Conservation (phyloP, 2,329 filamentous ascomycete genomes). For the Aspergillus oerlinghausenensis region DNA sequence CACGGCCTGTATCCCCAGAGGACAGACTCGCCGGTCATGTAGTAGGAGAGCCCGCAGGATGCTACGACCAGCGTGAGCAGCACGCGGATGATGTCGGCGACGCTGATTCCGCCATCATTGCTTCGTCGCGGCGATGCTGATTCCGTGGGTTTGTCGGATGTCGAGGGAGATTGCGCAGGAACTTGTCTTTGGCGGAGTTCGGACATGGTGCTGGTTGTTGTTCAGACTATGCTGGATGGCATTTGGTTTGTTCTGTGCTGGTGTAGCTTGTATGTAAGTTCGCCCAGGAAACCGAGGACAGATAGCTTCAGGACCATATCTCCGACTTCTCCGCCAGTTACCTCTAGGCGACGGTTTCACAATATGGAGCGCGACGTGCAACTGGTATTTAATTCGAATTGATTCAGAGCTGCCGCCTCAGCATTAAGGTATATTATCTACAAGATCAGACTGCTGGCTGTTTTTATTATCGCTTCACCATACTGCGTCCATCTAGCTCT, state of each 20-base stretch:
- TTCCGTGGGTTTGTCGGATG: slow-evolving; percentile 3
- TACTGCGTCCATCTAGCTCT: background rate
- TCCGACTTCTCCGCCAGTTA: background rate
- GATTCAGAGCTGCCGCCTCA: background rate
- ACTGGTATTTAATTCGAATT: background rate
- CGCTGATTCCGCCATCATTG: slow-evolving; percentile 32
- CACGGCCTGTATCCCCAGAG: slow-evolving; percentile 64
- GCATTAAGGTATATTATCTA: background rate
- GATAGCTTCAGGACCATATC: background rate
- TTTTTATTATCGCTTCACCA: background rate
- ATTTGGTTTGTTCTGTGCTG: background rate
- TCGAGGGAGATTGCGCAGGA: slow-evolving; percentile 6
- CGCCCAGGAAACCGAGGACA: background rate
- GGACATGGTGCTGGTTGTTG: slow-evolving; percentile 18
- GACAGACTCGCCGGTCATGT: slow-evolving; percentile 67
- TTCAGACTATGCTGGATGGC: background rate
- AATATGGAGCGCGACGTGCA: background rate
- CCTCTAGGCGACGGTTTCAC: background rate
- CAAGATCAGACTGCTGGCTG: background rate
- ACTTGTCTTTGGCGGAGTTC: slow-evolving; percentile 29
- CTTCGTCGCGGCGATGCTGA: slow-evolving; percentile 10
- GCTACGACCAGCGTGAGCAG: slow-evolving; percentile 62
- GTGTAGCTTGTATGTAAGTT: background rate
- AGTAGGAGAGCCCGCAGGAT: slow-evolving; percentile 68
- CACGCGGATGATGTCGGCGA: slow-evolving; percentile 65